Percentiles rank a stretch among this genome's conserved stretches.
Conservation (phyloP, 2,329 filamentous ascomycete genomes). For the Botryotinia calthae region DNA sequence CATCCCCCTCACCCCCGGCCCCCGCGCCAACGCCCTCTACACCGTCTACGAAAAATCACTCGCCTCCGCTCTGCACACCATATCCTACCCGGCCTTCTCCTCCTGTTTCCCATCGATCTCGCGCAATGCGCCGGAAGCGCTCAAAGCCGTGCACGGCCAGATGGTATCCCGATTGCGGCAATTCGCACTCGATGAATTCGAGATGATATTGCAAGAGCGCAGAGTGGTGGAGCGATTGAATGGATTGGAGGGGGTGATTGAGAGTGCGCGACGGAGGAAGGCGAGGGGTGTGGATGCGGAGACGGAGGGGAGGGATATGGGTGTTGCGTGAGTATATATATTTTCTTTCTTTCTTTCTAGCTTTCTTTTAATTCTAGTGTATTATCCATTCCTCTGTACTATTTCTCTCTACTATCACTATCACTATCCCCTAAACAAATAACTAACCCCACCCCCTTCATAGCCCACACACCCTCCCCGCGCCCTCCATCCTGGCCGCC, state of each 20-base stretch:
- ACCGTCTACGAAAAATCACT: slow-evolving; percentile 54
- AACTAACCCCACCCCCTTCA: not conserved
- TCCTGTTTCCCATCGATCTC: slow-evolving; percentile 62
- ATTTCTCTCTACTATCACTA: no score
- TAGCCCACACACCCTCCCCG: slow-evolving; percentile 56
- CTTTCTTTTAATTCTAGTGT: not conserved
- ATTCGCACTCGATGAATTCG: slow-evolving; percentile 59
- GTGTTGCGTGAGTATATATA: slow-evolving; percentile 9
- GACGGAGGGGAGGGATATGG: not conserved
- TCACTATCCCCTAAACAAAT: not conserved
- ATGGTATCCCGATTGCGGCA: slow-evolving; percentile 56
- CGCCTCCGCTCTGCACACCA: slow-evolving; percentile 52
- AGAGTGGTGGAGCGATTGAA: slow-evolving; percentile 58
- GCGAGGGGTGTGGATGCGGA: slow-evolving; percentile 20
- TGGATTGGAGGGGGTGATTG: slow-evolving; percentile 55
- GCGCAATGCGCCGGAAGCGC: slow-evolving; percentile 47
- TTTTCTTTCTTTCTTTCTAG: not conserved
- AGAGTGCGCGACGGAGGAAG: slow-evolving; percentile 45
- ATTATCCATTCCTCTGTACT: not conserved
- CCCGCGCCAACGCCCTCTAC: slow-evolving; percentile 55
- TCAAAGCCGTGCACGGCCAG: slow-evolving; percentile 55
- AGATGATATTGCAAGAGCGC: slow-evolving; percentile 50
- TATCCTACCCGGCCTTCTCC: slow-evolving; percentile 57
- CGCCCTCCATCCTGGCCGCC: slow-evolving; percentile 51
- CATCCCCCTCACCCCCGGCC: slow-evolving; percentile 47